A percentile compares a stretch with the other conserved stretches of the same genome.
phyloP scores from a whole-genome alignment of 2,329 filamentous ascomycete species.

The Xylogone sp. region DNA sequence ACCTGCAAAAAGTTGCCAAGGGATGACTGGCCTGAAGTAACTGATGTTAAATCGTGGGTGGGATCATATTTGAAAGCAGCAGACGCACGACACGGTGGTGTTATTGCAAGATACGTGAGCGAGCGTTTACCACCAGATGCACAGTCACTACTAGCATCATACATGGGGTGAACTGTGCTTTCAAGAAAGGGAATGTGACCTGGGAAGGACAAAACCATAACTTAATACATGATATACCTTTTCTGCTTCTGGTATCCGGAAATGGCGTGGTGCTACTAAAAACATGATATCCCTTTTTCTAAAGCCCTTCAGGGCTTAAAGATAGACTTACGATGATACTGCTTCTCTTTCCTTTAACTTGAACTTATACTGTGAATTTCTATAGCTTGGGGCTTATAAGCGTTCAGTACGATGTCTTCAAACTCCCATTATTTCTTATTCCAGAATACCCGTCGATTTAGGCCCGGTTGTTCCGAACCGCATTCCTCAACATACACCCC shows the following conservation, averaged over 20 bases:
- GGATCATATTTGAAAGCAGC: slow-evolving; percentile 60
- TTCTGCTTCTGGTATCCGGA: not conserved
- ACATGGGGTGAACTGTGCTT: slow-evolving; percentile 34
- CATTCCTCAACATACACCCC: no score
- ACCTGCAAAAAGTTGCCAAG: slow-evolving; percentile 72
- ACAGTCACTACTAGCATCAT: slow-evolving; percentile 41
- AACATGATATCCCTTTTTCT: not conserved
- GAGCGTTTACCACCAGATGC: slow-evolving; percentile 65
- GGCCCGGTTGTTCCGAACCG: no score
- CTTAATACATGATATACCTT: not conserved
- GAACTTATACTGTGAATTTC: not conserved
- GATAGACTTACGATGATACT: not conserved
- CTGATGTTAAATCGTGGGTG: slow-evolving; percentile 79
- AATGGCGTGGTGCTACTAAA: not conserved
- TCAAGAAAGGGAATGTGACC: not conserved
- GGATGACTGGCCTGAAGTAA: slow-evolving; percentile 85
- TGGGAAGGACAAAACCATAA: not conserved
- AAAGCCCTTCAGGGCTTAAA: not conserved
- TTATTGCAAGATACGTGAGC: slow-evolving; percentile 66
- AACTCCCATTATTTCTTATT: no score
- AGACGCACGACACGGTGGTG: slow-evolving; percentile 68
- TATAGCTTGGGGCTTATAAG: no score
- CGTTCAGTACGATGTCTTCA: no score
- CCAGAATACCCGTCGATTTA: no score
- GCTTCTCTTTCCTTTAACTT: no score